Evolutionary conservation across 2,329 filamentous ascomycete genomes (phyloP).

Genomic region (Pseudogymnoascus sp.): DNA sequence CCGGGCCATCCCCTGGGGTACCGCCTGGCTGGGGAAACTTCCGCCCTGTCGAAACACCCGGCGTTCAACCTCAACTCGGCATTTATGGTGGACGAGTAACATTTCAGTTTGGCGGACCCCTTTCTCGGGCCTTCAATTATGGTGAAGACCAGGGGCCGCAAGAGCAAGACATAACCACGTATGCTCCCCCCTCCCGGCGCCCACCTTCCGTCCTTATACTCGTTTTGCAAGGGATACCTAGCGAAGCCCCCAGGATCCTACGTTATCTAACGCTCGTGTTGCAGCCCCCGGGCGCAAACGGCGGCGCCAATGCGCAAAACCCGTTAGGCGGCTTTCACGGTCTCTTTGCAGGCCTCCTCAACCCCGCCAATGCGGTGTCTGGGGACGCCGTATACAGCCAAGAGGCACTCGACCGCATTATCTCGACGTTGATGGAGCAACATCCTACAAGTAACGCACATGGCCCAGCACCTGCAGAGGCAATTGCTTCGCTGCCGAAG

Average conservation of each 20-base stretch:
- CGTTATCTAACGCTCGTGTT: not conserved
- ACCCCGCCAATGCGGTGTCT: constrained; percentile 42
- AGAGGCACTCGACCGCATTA: constrained; percentile 81
- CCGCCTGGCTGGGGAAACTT: not conserved
- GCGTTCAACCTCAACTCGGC: constrained; percentile 8
- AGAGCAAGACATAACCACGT: constrained; percentile 40
- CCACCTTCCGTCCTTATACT: constrained; percentile 12
- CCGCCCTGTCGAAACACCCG: not conserved
- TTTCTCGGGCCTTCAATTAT: not conserved
- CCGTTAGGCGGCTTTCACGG: not conserved
- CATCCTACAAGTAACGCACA: constrained; percentile 69
- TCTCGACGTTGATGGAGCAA: constrained; percentile 81
- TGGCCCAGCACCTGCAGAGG: constrained; percentile 67
- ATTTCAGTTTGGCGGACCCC: constrained; percentile 13
- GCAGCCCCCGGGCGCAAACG: not conserved
- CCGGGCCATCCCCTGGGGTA: not conserved
- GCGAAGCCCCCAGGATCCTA: constrained; percentile 1
- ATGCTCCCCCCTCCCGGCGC: constrained; percentile 23
- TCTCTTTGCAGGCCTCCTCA: constrained; percentile 43
- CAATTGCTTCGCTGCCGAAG: constrained; percentile 65
- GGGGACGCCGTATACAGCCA: constrained; percentile 87
- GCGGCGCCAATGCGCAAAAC: not conserved
- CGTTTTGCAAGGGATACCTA: not conserved
- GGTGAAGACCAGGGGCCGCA: constrained; percentile 25
- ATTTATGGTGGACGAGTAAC: constrained; percentile 23